Evolutionary conservation across 202 grass and related monocot genomes (phyloP).

Genomic region (Bolboschoenoplectus hybrid): DNA sequence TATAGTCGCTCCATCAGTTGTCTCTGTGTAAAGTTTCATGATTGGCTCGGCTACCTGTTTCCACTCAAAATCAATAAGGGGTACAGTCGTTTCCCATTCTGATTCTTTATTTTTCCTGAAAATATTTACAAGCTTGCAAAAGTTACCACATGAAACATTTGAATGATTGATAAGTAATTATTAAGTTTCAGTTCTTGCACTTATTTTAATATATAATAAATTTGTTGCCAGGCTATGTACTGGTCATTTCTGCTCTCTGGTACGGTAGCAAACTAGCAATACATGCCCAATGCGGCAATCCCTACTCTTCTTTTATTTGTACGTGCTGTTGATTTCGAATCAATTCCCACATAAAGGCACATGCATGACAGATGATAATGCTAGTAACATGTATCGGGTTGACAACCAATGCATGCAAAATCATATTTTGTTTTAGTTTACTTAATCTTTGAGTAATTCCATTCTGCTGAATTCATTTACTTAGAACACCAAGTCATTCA

Average conservation of each 20-base stretch:
- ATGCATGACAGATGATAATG: neutral
- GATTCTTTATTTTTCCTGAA: slow-evolving; percentile 41
- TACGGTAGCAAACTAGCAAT: neutral
- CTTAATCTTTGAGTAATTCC: neutral
- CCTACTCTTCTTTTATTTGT: neutral
- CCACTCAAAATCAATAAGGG: slow-evolving; percentile 39
- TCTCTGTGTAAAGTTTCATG: slow-evolving; percentile 51
- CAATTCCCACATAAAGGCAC: neutral
- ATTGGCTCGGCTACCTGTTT: slow-evolving; percentile 56
- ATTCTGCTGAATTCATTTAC: neutral
- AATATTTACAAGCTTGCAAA: slow-evolving; percentile 6
- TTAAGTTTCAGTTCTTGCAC: neutral
- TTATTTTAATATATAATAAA: neutral
- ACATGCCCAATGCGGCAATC: neutral
- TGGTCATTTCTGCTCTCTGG: neutral
- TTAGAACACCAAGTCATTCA: neutral
- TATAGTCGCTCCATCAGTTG: slow-evolving; percentile 51
- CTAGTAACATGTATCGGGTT: neutral
- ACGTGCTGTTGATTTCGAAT: neutral
- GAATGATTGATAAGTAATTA: neutral
- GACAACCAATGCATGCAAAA: neutral
- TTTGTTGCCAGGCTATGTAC: neutral
- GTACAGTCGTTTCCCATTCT: slow-evolving; percentile 39
- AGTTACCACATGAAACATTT: neutral
- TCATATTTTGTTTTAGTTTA: neutral